phyloP scores from a whole-genome alignment of 2,329 filamentous ascomycete species.

The Phoma herbarum region DNA sequence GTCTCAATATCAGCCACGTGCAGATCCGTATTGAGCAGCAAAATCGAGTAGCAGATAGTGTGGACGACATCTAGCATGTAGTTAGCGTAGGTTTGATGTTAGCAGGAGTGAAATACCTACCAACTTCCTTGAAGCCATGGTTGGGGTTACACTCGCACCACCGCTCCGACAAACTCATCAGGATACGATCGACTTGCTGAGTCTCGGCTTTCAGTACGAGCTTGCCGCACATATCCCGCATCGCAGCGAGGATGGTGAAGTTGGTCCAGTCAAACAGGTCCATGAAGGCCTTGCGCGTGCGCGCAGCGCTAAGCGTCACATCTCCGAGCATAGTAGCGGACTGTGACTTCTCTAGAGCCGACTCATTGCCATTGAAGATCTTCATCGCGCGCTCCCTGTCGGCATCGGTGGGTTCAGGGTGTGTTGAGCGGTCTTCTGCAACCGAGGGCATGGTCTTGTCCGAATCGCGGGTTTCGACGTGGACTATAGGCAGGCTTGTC shows the following conservation, averaged over 20 bases:
- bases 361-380: conserved; percentile 86
- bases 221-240: conserved; percentile 82
- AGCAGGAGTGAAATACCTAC: conserved; percentile 60
- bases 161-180: conserved; percentile 85
- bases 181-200: conserved; percentile 93
- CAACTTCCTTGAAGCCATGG: conserved; percentile 89
- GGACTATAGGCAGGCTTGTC: conserved; percentile 60
- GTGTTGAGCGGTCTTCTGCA: conserved; percentile 43
- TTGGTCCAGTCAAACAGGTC: conserved; percentile 86
- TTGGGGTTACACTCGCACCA: conserved; percentile 95
- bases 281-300: conserved; percentile 82
- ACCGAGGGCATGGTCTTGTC: conserved; percentile 46
- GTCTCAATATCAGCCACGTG: conserved; percentile 94
- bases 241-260: conserved; percentile 78
- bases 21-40: conserved; percentile 94
- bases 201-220: conserved; percentile 89
- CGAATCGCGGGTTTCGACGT: conserved; percentile 58
- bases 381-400: conserved; percentile 80
- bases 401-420: conserved; percentile 64
- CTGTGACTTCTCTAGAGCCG: conserved; percentile 78
- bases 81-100: conserved; percentile 40
- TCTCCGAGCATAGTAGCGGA: conserved; percentile 92
- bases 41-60: conserved; percentile 94
- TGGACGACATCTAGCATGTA: conserved; percentile 80
- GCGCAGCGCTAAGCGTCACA: conserved; percentile 60